A percentile compares a stretch with the other conserved stretches of the same genome.
Evolutionary conservation across 192 early-diverging fungal genomes (phyloP).

Genomic region (Haplosporangium gracile): DNA sequence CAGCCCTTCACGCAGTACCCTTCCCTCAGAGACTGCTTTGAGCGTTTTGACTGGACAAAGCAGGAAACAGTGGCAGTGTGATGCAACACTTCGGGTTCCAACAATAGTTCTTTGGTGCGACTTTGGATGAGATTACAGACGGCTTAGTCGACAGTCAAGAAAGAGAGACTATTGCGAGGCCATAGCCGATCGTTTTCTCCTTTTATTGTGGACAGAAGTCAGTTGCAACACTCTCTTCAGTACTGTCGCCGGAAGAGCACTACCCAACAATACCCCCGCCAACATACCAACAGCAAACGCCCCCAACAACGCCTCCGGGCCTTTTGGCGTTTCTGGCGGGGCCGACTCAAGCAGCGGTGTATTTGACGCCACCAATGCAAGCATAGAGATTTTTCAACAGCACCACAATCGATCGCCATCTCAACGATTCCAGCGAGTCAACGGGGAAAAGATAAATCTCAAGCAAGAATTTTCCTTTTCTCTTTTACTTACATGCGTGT

Average conservation of each 20-base stretch:
- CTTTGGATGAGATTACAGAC: no score
- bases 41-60: neutral
- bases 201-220: neutral
- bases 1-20: neutral
- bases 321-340: neutral
- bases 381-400: neutral
- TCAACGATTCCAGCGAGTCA: neutral
- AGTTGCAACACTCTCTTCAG: neutral
- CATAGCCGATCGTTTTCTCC: neutral
- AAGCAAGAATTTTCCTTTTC: neutral
- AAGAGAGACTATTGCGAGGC: no score
- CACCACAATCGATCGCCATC: neutral
- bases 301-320: neutral
- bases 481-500: neutral
- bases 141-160: no score
- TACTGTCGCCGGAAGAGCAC: neutral
- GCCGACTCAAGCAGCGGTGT: neutral
- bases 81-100: no score
- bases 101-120: no score
- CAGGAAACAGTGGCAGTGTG: no score
- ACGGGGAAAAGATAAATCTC: neutral
- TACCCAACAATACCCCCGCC: neutral
- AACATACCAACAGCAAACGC: neutral
- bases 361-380: neutral
- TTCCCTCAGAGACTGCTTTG: neutral